Evolutionary conservation across 75 land plant species (phyloP), one percentile per base, ranked within the genome.

Genomic region (Pseudotsuga menziesii): DNA sequence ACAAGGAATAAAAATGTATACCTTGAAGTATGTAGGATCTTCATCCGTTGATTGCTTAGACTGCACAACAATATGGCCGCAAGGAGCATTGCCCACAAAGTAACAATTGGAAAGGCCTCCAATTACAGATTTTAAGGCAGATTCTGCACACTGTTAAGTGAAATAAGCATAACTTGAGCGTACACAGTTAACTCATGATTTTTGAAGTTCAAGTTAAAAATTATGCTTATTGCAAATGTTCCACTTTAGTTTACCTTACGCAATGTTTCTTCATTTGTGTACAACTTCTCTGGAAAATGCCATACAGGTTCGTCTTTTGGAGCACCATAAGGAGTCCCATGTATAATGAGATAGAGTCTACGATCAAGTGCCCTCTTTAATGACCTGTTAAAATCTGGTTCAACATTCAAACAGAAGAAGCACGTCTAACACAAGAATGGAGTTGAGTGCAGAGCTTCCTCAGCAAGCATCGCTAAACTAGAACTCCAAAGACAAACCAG

Each of bases 11-110:
- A 44, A 69, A 75, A 36, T 55, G 61, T 26, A 32, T 88, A 92
- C 94, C 91, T 88, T 92, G 22, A 83, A 86, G 22, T 36, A 56
- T 35, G 81, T 17, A 35, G 83, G 56, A 76, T 63, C 9, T 4
- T 81, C 76, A 7, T 75, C 29, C 27, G 58, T 72, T 14, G 73
- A 64, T 59, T 84, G 87, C n/a, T 78, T 59, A 56, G 82, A 85
- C 35, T 78, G 80, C 57, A 82, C 69, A 52, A 61, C 75, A 81
- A 91, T 77, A 83, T 97, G 98, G 32, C 89, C 99, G 69, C 97
- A 80, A 5, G 99, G 99, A 57, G 99, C 98, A 91, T 97, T 94
- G 44, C 98, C 99, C 78, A 92, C 98, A 86, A 93, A 95, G 77
- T 89, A 97, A 35, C 91, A 82, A 74, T 88, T 77, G 0, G 83